Evolutionary conservation across 2,329 filamentous ascomycete genomes (phyloP).

Genomic region (Monosporascus sp.): DNA sequence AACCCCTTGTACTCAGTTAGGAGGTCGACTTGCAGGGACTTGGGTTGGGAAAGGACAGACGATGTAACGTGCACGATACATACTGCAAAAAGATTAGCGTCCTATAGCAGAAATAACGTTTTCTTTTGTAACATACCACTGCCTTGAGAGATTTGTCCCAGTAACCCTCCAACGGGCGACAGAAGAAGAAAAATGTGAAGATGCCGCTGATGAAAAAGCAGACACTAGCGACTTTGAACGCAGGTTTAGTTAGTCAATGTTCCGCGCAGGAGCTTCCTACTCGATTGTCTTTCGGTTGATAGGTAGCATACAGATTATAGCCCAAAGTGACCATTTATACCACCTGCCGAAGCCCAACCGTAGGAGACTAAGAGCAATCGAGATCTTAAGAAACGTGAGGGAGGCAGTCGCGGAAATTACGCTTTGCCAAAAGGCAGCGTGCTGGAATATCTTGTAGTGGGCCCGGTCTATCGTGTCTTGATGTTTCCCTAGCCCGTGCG

Average conservation of each 20-base stretch:
- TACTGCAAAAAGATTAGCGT: too few relatives aligned
- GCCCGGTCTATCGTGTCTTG: slow-evolving; percentile 27
- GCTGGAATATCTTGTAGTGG: slow-evolving; percentile 30
- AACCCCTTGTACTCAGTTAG: too few relatives aligned
- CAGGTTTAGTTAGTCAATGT: slow-evolving; percentile 2
- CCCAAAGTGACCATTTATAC: slow-evolving; percentile 9
- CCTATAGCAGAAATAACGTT: too few relatives aligned
- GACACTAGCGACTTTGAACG: slow-evolving; percentile 13
- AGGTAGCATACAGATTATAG: slow-evolving; percentile 5
- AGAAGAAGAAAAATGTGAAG: slow-evolving; percentile 13
- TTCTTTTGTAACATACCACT: background rate
- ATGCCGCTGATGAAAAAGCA: slow-evolving; percentile 14
- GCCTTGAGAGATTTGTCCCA: slow-evolving; percentile 9
- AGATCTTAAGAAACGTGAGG: slow-evolving; percentile 39
- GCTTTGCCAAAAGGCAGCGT: slow-evolving; percentile 40
- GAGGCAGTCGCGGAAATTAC: slow-evolving; percentile 38
- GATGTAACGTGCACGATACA: too few relatives aligned
- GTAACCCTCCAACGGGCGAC: slow-evolving; percentile 12
- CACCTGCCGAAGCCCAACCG: slow-evolving; percentile 24
- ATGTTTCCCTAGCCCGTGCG: slow-evolving; percentile 43
- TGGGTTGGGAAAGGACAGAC: too few relatives aligned
- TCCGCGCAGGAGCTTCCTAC: background rate
- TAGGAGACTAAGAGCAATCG: slow-evolving; percentile 38
- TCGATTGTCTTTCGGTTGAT: background rate
- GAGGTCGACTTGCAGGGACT: too few relatives aligned